Conservation (phyloP, 106 monocot species). For the Iris macrosiphon region DNA sequence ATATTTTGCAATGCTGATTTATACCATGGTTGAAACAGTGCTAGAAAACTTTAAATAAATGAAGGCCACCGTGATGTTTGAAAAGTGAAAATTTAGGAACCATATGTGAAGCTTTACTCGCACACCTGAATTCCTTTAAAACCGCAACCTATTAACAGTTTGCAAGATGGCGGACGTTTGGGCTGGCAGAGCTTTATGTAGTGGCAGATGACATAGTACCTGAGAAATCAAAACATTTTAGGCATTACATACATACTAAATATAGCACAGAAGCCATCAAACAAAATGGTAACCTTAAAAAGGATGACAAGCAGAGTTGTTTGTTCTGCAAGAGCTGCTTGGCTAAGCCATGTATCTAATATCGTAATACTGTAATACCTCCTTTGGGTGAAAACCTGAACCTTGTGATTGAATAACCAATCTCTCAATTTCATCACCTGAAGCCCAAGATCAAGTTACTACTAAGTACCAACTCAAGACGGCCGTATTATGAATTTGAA, state of each 20-base stretch:
- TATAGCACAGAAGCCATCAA: not conserved
- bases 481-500: constrained; percentile 56
- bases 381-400: constrained; percentile 75
- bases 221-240: constrained; percentile 1
- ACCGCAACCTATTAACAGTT: constrained; percentile 76
- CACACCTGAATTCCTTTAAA: constrained; percentile 80
- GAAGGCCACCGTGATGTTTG: too few species aligned
- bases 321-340: constrained; percentile 81
- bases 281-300: constrained; percentile 53
- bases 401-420: too few species aligned
- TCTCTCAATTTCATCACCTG: not conserved
- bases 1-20: too few species aligned
- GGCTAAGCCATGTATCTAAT: constrained; percentile 60
- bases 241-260: not conserved
- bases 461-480: constrained; percentile 52
- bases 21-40: too few species aligned
- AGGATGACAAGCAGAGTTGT: constrained; percentile 57
- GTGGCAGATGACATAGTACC: constrained; percentile 83
- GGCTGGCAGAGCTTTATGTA: constrained; percentile 63
- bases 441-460: not conserved
- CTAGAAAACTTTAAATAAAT: too few species aligned
- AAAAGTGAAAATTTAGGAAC: too few species aligned
- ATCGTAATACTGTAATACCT: constrained; percentile 55
- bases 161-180: constrained; percentile 71
- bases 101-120: too few species aligned